Evolutionary conservation across 23 red algal genomes (phyloP).

Genomic region (Gracilaria vermiculophylla): DNA sequence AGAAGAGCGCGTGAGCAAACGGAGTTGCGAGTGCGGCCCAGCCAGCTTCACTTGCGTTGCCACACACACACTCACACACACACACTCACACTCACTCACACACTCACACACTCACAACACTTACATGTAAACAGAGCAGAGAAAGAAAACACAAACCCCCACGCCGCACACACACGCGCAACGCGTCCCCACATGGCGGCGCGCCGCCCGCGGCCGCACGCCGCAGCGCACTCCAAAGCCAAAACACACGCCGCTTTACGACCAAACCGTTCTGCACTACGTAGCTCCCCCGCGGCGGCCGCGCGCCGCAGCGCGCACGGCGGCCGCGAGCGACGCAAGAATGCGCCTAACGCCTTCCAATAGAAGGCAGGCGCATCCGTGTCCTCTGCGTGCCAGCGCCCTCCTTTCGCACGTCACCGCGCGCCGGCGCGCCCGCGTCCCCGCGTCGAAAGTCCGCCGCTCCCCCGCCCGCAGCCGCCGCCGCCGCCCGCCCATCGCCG

Average conservation of each 20-base stretch:
- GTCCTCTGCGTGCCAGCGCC: slow-evolving; percentile 6
- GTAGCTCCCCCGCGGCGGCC: too few relatives aligned
- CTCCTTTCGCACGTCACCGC: slow-evolving; percentile 44
- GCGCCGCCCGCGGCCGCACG: background rate
- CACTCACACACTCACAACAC: too few relatives aligned
- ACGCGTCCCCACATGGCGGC: too few relatives aligned
- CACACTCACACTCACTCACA: too few relatives aligned
- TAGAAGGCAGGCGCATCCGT: slow-evolving; percentile 57
- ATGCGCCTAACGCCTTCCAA: slow-evolving; percentile 35
- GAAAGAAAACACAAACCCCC: background rate
- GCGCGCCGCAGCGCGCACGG: too few relatives aligned
- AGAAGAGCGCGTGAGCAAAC: too few relatives aligned
- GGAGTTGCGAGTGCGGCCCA: too few relatives aligned
- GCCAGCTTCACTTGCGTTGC: too few relatives aligned
- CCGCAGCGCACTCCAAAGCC: background rate
- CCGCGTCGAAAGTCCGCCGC: background rate
- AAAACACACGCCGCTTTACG: background rate
- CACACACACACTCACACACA: too few relatives aligned
- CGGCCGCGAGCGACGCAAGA: too few relatives aligned
- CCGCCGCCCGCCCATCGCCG: background rate
- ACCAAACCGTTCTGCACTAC: background rate
- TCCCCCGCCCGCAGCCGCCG: background rate
- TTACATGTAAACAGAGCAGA: too few relatives aligned
- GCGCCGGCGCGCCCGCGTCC: background rate
- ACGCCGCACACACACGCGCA: background rate